Conservation (phyloP, 2,329 filamentous ascomycete genomes). For the Tetracladium maxilliforme region DNA sequence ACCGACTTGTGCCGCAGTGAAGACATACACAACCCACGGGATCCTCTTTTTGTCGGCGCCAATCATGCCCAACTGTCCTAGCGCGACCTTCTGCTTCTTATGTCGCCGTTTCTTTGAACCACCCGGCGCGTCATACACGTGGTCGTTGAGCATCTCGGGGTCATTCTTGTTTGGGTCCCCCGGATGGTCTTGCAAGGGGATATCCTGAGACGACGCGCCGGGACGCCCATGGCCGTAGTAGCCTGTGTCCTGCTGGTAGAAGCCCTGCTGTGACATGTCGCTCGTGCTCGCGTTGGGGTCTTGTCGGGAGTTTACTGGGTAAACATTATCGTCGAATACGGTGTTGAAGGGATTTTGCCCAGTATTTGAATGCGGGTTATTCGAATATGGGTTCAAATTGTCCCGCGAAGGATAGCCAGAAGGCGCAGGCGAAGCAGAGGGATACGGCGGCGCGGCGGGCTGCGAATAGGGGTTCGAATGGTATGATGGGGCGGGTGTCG, state of each 20-base stretch:
- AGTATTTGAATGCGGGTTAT: background rate
- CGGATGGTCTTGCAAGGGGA: constrained; percentile 38
- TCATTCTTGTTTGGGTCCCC: constrained; percentile 13
- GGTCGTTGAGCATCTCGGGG: constrained; percentile 31
- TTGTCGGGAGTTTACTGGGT: constrained; percentile 33
- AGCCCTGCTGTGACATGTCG: constrained; percentile 14
- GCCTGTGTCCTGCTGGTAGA: constrained; percentile 36
- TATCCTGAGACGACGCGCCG: constrained; percentile 29
- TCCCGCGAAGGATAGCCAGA: too few species aligned
- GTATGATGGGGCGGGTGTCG: too few species aligned
- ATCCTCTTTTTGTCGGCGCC: constrained; percentile 18
- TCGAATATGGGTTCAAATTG: background rate
- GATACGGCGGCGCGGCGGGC: too few species aligned
- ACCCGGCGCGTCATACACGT: constrained; percentile 42
- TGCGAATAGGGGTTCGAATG: background rate
- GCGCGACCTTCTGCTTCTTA: constrained; percentile 23
- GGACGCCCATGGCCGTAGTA: constrained; percentile 35
- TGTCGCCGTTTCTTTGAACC: constrained; percentile 10
- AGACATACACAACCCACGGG: constrained; percentile 70
- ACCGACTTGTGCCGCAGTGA: constrained; percentile 61
- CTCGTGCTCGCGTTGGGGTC: constrained; percentile 11
- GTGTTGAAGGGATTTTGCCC: constrained; percentile 37
- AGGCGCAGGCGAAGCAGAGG: too few species aligned
- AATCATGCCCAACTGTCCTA: constrained; percentile 45
- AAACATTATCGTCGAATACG: constrained; percentile 54